Conservation (phyloP, 108 stramenopile species). For the Skeletonema costatum region DNA sequence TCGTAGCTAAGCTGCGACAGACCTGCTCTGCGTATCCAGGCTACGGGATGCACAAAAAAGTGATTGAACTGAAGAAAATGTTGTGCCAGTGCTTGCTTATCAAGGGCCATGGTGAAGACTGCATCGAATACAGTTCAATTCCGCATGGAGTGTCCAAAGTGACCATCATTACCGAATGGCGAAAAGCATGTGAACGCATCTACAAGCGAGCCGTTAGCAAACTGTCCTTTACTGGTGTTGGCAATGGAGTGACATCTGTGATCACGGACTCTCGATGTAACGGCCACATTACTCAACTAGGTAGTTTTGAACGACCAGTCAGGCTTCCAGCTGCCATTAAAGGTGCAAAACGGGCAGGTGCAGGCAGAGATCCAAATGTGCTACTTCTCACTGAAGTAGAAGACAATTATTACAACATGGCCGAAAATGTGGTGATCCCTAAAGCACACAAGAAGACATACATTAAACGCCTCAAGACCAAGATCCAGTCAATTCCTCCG, state of each 20-base stretch:
- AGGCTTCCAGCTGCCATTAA: conserved; percentile 86
- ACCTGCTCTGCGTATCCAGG: background rate
- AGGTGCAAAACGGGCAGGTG: conserved; percentile 75
- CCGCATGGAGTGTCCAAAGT: conserved; percentile 13
- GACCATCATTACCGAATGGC: conserved; percentile 64
- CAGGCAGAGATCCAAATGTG: conserved; percentile 43
- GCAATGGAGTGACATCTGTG: conserved; percentile 68
- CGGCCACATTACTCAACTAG: conserved; percentile 74
- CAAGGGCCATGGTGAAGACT: conserved; percentile 69
- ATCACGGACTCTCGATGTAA: conserved; percentile 81
- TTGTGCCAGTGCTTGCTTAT: conserved; percentile 42
- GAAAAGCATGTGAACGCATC: conserved; percentile 75
- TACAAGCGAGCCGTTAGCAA: conserved; percentile 60
- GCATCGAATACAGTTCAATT: conserved; percentile 26
- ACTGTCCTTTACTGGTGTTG: conserved; percentile 42
- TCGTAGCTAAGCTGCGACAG: conserved; percentile 34
- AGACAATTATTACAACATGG: conserved; percentile 63
- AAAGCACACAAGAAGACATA: conserved; percentile 77
- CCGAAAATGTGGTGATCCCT: conserved; percentile 66
- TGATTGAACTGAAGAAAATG: conserved; percentile 22
- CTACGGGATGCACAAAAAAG: conserved; percentile 4
- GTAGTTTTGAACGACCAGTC: conserved; percentile 81
- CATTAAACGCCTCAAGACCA: conserved; percentile 68
- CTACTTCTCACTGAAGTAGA: conserved; percentile 63
- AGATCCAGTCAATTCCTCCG: conserved; percentile 50